Evolutionary conservation across 805 yeast species (phyloP), one percentile per base, ranked within the genome.

Genomic region (Metschnikowia borealis): DNA sequence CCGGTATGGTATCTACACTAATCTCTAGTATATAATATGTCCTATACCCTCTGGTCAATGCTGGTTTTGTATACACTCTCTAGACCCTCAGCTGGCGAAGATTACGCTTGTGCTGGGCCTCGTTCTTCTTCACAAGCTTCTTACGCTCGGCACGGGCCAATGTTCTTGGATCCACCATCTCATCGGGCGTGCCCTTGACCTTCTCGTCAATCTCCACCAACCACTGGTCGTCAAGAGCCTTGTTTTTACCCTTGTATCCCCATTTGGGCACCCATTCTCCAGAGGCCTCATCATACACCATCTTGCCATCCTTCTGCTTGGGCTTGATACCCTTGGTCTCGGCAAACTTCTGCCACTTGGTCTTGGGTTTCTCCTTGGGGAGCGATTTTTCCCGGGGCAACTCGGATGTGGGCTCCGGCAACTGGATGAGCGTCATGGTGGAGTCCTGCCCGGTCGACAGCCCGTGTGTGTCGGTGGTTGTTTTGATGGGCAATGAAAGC

Each of bases 261-360:
- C 99, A 94, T 70, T 90, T 92, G 61, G 96, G 92, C 54, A 86
- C 96, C 99, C 99, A 94, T 70, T 90, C 91, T 46, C 92, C 91
- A 31, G 81, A 72, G 32, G 80, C 94, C 68, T 94, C 98, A 68
- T 94, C 96, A 61, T 74, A 94, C 1, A 88, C 89, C 80, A 85
- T 75, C 72, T 89, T 94, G 43, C 96, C 97, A 29, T 87, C 84
- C 67, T 85, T 90, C 53, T 87, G 88, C 77, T 88, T 91, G 71
- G 95, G 80, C 70, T 86, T 77, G 67, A 94, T 94, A 63, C 98
- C 98, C 74, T 94, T 94, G 79, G 82, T 88, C 52, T 87, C 87
- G 56, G 99, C 99, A 75, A 94, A 94, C 64, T 80, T 80, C 73
- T 94, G 97, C 99, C 99, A 94, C 73, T 85, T 90, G 57, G 99